Conservation (phyloP, 257 asterid species). For the Dorcoceras hygrometricum region DNA sequence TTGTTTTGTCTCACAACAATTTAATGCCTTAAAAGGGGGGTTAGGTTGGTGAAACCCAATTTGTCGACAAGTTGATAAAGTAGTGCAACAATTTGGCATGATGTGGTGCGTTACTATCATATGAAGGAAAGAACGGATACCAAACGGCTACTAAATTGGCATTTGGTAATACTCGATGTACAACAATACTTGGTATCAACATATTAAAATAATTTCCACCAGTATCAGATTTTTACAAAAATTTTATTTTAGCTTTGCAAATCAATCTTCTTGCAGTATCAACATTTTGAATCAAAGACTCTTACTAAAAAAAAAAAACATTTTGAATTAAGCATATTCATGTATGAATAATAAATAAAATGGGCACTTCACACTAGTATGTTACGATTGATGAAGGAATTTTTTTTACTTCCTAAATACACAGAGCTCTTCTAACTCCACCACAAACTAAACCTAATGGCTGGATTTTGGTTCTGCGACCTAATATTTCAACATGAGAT, state of each 20-base stretch:
- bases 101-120: background rate
- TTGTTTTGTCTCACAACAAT: background rate
- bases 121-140: background rate
- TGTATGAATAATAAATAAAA: background rate
- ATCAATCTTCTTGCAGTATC: background rate
- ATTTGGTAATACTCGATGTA: background rate
- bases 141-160: background rate
- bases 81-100: conserved; percentile 9
- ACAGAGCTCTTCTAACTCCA: background rate
- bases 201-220: background rate
- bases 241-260: too few species aligned
- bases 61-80: conserved; percentile 13
- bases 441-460: background rate
- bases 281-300: background rate
- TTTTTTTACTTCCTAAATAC: background rate
- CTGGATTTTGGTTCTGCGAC: background rate
- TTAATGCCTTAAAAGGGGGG: conserved; percentile 8
- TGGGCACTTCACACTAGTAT: background rate
- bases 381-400: background rate
- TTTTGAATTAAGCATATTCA: background rate
- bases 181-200: background rate
- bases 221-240: background rate
- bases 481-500: background rate
- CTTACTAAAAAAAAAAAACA: too few species aligned
- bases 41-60: conserved; percentile 9